A percentile compares a stretch with the other conserved stretches of the same genome.
phyloP scores from a whole-genome alignment of 345 rosid genomes.

The Salix udensis region DNA sequence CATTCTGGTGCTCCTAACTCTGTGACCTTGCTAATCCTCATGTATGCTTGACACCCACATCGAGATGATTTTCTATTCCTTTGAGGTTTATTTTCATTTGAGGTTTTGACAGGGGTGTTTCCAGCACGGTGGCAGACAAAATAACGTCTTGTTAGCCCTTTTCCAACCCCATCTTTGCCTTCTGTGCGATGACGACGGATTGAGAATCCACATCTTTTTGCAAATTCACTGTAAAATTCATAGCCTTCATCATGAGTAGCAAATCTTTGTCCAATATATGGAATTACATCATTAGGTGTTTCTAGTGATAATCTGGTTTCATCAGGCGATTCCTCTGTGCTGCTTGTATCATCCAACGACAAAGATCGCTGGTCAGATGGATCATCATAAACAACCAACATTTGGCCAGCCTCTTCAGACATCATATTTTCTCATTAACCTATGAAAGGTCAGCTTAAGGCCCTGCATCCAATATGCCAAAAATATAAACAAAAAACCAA shows the following conservation, averaged over 20 bases:
- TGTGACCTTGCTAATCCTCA: conserved; percentile 72
- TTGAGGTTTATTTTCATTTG: conserved; percentile 71
- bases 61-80: conserved; percentile 87
- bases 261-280: conserved; percentile 83
- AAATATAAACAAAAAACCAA: neutral
- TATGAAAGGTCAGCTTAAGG: conserved; percentile 6
- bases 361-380: conserved; percentile 79
- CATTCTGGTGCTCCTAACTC: conserved; percentile 78
- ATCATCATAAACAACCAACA: conserved; percentile 72
- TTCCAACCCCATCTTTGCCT: conserved; percentile 95
- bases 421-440: conserved; percentile 42
- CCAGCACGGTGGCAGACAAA: conserved; percentile 98
- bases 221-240: conserved; percentile 79
- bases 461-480: conserved; percentile 22
- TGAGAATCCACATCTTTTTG: conserved; percentile 85
- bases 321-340: conserved; percentile 80
- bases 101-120: conserved; percentile 76
- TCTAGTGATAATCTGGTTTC: conserved; percentile 73
- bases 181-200: conserved; percentile 94
- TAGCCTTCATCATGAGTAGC: conserved; percentile 86
- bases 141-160: conserved; percentile 91
- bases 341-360: conserved; percentile 76
- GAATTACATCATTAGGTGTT: conserved; percentile 52
- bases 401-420: conserved; percentile 67
- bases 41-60: conserved; percentile 89